Evolutionary conservation across 2,329 filamentous ascomycete species (phyloP).

Genomic region (Ceratocystis cubensis): DNA sequence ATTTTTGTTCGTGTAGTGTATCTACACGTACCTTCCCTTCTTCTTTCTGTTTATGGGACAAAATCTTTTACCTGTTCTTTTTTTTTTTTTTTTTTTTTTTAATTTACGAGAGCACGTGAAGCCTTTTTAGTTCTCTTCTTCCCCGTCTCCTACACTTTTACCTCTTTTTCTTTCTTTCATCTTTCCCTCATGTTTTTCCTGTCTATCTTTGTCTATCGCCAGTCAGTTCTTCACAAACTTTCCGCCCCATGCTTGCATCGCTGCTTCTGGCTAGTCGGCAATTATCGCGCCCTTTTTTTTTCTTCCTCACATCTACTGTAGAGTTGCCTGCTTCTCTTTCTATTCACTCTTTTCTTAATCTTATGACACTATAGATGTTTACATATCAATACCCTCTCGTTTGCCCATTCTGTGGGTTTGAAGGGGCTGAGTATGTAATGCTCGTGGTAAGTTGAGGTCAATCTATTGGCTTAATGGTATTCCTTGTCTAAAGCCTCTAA

Average conservation of each 20-base stretch:
- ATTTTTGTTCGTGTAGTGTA: too few species aligned
- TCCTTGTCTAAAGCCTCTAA: not conserved
- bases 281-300: not conserved
- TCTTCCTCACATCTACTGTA: not conserved
- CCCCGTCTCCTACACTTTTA: not conserved
- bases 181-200: not conserved
- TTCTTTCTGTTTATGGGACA: too few species aligned
- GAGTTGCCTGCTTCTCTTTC: not conserved
- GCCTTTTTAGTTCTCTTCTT: not conserved
- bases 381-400: slow-evolving; percentile 1
- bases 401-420: slow-evolving; percentile 12
- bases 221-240: too few species aligned
- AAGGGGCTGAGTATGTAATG: slow-evolving; percentile 10
- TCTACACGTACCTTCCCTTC: too few species aligned
- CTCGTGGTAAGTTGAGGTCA: slow-evolving; percentile 13
- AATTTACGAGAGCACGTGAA: not conserved
- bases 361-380: not conserved
- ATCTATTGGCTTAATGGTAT: not conserved
- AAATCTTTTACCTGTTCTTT: too few species aligned
- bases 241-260: not conserved
- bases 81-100: too few species aligned
- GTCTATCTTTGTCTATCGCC: not conserved
- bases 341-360: not conserved
- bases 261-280: not conserved
- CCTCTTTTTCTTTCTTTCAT: not conserved